Evolutionary conservation across 495 filamentous ascomycete species (phyloP).

Genomic region (Chaetomium cochliodes): DNA sequence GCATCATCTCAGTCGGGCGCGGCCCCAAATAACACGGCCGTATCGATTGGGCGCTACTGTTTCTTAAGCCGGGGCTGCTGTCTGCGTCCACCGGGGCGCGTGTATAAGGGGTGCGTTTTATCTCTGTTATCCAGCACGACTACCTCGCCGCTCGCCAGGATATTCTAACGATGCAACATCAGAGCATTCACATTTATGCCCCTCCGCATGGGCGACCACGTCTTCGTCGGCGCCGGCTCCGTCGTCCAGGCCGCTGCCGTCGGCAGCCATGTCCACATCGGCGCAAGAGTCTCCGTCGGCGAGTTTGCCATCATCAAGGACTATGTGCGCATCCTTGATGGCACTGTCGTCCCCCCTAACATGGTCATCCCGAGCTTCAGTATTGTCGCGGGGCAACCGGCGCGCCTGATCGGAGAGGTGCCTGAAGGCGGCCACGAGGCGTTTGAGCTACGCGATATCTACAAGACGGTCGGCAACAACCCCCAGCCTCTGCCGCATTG

Average conservation of each 20-base stretch:
- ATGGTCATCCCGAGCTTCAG: slow-evolving; percentile 91
- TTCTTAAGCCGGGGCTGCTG: slow-evolving; percentile 72
- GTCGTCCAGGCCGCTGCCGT: slow-evolving; percentile 76
- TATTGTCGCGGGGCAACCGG: slow-evolving; percentile 80
- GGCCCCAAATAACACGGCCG: slow-evolving; percentile 59
- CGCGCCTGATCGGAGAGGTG: slow-evolving; percentile 78
- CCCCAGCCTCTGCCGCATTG: slow-evolving; percentile 41
- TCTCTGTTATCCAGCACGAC: not conserved
- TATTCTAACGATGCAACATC: not conserved
- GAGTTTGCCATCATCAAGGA: slow-evolving; percentile 90
- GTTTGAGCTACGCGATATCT: slow-evolving; percentile 57
- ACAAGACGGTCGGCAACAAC: slow-evolving; percentile 54
- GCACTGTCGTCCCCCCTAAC: slow-evolving; percentile 73
- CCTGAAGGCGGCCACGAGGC: slow-evolving; percentile 70
- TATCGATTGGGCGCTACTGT: slow-evolving; percentile 84
- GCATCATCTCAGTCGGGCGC: slow-evolving; percentile 38
- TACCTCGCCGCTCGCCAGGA: not conserved
- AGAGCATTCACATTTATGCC: slow-evolving; percentile 72
- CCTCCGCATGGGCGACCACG: slow-evolving; percentile 88
- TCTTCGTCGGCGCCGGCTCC: slow-evolving; percentile 73
- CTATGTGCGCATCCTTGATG: slow-evolving; percentile 78
- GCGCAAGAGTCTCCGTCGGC: slow-evolving; percentile 67
- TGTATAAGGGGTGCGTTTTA: slow-evolving; percentile 59
- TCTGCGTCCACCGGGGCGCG: slow-evolving; percentile 71
- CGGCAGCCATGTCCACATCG: slow-evolving; percentile 81